These are phyloP conservation scores for Penstemon newberryi DNA, from an alignment of 257 asterid species.

Conservation along the genomic window DNA sequence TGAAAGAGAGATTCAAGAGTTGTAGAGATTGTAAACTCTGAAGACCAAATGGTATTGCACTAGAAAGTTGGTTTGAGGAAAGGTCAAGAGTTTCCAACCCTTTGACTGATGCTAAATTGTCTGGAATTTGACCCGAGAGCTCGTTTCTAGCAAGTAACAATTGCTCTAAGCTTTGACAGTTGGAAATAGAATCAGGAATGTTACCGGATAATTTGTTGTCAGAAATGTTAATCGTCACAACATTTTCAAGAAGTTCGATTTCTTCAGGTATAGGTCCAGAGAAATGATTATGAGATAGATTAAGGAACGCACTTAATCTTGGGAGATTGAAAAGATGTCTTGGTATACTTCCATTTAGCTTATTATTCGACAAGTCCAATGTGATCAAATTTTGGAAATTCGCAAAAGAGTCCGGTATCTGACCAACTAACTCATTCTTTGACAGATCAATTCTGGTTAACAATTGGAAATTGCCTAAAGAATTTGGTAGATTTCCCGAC, in stretches of 20 bases:
- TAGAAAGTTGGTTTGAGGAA: slow-evolving; percentile 52
- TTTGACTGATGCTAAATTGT: slow-evolving; percentile 32
- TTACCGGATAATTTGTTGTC: no score
- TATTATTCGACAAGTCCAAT: slow-evolving; percentile 51
- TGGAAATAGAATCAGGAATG: slow-evolving; percentile 29
- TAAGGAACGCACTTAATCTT: slow-evolving; percentile 41
- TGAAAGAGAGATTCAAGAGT: slow-evolving; percentile 52
- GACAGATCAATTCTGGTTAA: slow-evolving; percentile 53
- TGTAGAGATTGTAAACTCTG: slow-evolving; percentile 37
- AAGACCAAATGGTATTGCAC: slow-evolving; percentile 41
- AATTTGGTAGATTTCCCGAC: slow-evolving; percentile 47
- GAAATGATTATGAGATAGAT: slow-evolving; percentile 47
- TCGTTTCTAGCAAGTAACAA: slow-evolving; percentile 42
- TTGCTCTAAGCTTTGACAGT: slow-evolving; percentile 49
- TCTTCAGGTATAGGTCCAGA: slow-evolving; percentile 52
- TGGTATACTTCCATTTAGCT: slow-evolving; percentile 52
- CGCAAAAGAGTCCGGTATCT: slow-evolving; percentile 38
- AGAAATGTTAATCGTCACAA: slow-evolving; percentile 37
- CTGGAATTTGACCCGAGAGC: slow-evolving; percentile 54
- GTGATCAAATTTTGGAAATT: slow-evolving; percentile 38
- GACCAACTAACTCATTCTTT: slow-evolving; percentile 45
- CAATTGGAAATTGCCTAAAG: slow-evolving; percentile 45
- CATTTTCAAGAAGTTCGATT: slow-evolving; percentile 36
- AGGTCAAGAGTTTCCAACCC: slow-evolving; percentile 59
- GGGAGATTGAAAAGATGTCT: slow-evolving; percentile 40